Evolutionary conservation across 345 rosid species (phyloP).

Genomic region (Trapa incisa): DNA sequence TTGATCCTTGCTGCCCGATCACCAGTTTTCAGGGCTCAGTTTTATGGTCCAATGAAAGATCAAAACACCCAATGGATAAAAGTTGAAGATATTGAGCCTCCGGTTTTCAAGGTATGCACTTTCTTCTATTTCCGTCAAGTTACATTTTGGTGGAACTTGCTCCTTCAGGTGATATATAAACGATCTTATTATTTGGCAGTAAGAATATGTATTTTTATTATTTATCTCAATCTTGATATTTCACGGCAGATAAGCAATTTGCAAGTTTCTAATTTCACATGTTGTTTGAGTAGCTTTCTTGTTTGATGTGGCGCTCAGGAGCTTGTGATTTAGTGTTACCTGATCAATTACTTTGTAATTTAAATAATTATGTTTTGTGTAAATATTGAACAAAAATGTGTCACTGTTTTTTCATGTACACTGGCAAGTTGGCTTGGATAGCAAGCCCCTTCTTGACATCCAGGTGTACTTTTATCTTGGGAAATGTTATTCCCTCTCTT

Average conservation of each 20-base stretch:
- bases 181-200: not conserved
- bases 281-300: not conserved
- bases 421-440: too few relatives aligned
- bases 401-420: too few relatives aligned
- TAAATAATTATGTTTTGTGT: not conserved
- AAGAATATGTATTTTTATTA: not conserved
- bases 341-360: not conserved
- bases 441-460: too few relatives aligned
- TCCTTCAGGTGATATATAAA: not conserved
- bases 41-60: constrained; percentile 55
- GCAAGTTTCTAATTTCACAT: not conserved
- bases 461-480: too few relatives aligned
- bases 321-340: not conserved
- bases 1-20: constrained; percentile 48
- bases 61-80: constrained; percentile 31
- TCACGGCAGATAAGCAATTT: not conserved
- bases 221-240: not conserved
- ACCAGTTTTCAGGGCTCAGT: constrained; percentile 48
- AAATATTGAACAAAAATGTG: too few relatives aligned
- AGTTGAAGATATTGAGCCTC: constrained; percentile 42
- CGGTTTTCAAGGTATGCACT: constrained; percentile 36
- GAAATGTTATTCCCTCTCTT: not conserved
- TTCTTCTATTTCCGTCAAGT: not conserved
- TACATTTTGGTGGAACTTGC: not conserved
- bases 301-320: not conserved